A percentile compares a stretch with the other conserved stretches of the same genome.
Evolutionary conservation across 2,329 filamentous ascomycete species (phyloP).

Genomic region (Cladophialophora exuberans): DNA sequence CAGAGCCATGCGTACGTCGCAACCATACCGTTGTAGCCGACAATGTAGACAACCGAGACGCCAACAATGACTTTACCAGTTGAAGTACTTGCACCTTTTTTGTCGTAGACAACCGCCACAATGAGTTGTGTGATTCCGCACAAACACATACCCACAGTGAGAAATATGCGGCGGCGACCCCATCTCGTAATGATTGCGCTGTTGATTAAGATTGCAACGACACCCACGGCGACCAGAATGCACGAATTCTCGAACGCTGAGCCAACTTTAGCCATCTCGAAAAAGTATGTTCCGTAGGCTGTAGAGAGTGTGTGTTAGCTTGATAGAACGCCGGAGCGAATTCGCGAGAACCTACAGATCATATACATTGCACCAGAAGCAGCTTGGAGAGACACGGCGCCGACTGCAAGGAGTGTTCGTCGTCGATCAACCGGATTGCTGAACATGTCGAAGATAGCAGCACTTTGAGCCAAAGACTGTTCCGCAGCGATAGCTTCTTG

Average conservation of each 20-base stretch:
- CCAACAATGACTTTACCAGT: slow-evolving; percentile 53
- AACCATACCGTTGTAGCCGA: slow-evolving; percentile 59
- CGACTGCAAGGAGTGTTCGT: slow-evolving; percentile 54
- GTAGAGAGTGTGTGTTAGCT: not conserved
- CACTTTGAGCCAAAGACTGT: slow-evolving; percentile 39
- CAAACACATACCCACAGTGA: slow-evolving; percentile 54
- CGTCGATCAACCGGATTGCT: slow-evolving; percentile 57
- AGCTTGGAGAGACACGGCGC: slow-evolving; percentile 55
- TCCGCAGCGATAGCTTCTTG: slow-evolving; percentile 42
- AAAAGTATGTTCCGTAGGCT: slow-evolving; percentile 64
- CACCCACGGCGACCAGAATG: slow-evolving; percentile 58
- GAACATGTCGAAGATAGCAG: slow-evolving; percentile 53
- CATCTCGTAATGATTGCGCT: slow-evolving; percentile 56
- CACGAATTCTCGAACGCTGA: slow-evolving; percentile 61
- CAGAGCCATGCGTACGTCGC: slow-evolving; percentile 61
- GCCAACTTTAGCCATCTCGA: slow-evolving; percentile 61
- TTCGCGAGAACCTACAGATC: slow-evolving; percentile 46
- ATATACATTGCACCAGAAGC: slow-evolving; percentile 61
- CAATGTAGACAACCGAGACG: slow-evolving; percentile 58
- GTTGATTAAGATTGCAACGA: slow-evolving; percentile 60
- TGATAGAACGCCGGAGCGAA: not conserved
- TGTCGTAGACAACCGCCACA: slow-evolving; percentile 57
- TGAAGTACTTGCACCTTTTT: slow-evolving; percentile 40
- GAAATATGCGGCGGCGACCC: slow-evolving; percentile 58
- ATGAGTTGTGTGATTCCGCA: slow-evolving; percentile 60